phyloP scores from a whole-genome alignment of 768 basidiomycete species.

The Lactarius quietus region DNA sequence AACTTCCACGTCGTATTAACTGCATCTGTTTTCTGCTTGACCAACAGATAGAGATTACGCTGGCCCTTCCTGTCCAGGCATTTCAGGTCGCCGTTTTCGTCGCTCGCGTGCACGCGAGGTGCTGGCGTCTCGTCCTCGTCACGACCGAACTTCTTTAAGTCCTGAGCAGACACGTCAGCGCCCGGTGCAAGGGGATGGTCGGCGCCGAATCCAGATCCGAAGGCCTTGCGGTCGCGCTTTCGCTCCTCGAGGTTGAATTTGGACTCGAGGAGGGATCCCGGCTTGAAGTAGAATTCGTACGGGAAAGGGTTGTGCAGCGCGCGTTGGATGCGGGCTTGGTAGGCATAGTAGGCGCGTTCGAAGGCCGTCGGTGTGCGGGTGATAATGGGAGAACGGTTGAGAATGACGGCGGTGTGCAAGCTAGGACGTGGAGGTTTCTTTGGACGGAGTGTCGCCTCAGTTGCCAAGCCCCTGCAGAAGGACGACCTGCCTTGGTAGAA shows the following conservation, averaged over 20 bases:
- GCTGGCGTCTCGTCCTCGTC: slow-evolving; percentile 61
- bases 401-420: slow-evolving; percentile 61
- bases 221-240: slow-evolving; percentile 65
- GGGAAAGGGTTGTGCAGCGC: slow-evolving; percentile 88
- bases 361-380: slow-evolving; percentile 69
- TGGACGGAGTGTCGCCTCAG: slow-evolving; percentile 17
- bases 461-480: slow-evolving; percentile 16
- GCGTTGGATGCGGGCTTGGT: slow-evolving; percentile 79
- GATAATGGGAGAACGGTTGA: slow-evolving; percentile 75
- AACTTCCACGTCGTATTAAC: slow-evolving; percentile 71
- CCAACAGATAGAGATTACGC: slow-evolving; percentile 84
- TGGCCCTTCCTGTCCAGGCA: slow-evolving; percentile 80
- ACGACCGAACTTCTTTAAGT: slow-evolving; percentile 31
- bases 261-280: slow-evolving; percentile 79
- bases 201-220: slow-evolving; percentile 57
- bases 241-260: slow-evolving; percentile 76
- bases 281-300: slow-evolving; percentile 90
- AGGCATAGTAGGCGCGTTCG: slow-evolving; percentile 77
- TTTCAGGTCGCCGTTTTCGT: slow-evolving; percentile 55
- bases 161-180: slow-evolving; percentile 22
- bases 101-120: slow-evolving; percentile 59
- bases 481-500: neutral
- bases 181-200: slow-evolving; percentile 18
- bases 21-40: slow-evolving; percentile 47
- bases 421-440: slow-evolving; percentile 24